Evolutionary conservation across 2,329 filamentous ascomycete genomes (phyloP).

Genomic region (Arthrinium puccinioides): DNA sequence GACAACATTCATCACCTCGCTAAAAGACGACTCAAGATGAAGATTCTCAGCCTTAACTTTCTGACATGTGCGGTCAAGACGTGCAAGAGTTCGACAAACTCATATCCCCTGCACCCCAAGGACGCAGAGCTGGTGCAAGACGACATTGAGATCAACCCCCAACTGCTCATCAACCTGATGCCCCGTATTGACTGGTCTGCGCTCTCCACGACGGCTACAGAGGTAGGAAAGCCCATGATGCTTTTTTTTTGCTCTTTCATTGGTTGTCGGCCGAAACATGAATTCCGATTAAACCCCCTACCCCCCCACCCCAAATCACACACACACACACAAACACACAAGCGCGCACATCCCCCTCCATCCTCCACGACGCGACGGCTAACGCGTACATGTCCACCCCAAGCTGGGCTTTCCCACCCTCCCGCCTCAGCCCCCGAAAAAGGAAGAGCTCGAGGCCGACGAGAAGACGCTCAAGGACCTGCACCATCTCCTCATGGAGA

Average conservation of each 20-base stretch:
- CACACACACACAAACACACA: not conserved
- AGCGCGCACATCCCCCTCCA: not conserved
- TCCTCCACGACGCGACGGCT: not conserved
- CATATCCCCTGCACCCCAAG: slow-evolving; percentile 86
- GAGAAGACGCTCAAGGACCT: slow-evolving; percentile 69
- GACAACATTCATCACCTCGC: not conserved
- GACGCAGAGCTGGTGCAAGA: slow-evolving; percentile 85
- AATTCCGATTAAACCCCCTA: not conserved
- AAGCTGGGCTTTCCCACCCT: slow-evolving; percentile 75
- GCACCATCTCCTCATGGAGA: slow-evolving; percentile 79
- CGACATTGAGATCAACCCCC: slow-evolving; percentile 72
- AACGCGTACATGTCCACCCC: not conserved
- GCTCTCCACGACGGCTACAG: slow-evolving; percentile 64
- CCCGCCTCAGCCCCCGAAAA: slow-evolving; percentile 55
- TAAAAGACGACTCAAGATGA: slow-evolving; percentile 70
- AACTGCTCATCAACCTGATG: slow-evolving; percentile 78
- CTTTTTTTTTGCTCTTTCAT: no score
- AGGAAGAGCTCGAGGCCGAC: slow-evolving; percentile 55
- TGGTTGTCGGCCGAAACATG: not conserved
- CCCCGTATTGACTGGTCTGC: slow-evolving; percentile 85
- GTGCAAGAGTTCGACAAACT: slow-evolving; percentile 73
- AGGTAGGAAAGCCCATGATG: no score
- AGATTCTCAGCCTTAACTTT: slow-evolving; percentile 93
- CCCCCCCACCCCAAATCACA: not conserved
- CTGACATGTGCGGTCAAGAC: slow-evolving; percentile 92